These are phyloP conservation scores for Geotrichum candidum DNA, from an alignment of 1,139 yeast species.

Conservation along the genomic window DNA sequence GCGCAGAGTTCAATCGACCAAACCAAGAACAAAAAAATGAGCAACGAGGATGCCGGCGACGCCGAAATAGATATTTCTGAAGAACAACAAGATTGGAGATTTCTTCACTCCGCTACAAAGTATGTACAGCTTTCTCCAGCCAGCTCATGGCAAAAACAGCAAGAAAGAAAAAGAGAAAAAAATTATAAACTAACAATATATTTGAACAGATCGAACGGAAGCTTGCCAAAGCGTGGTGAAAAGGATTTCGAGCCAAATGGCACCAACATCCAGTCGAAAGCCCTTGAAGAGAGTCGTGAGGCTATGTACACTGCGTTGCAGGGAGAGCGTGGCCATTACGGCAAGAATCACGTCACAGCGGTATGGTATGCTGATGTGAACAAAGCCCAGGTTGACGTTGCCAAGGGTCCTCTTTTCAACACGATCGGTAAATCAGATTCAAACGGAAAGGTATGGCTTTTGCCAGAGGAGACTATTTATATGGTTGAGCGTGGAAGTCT, in stretches of 20 bases:
- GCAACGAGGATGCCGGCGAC: neutral
- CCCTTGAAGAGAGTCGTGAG: slow-evolving; percentile 51
- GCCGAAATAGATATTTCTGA: slow-evolving; percentile 46
- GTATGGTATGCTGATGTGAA: slow-evolving; percentile 43
- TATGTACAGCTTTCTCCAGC: slow-evolving; percentile 8
- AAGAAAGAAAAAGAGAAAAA: neutral
- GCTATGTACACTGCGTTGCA: slow-evolving; percentile 70
- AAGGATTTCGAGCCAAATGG: slow-evolving; percentile 88
- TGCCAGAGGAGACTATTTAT: slow-evolving; percentile 66
- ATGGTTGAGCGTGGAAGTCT: slow-evolving; percentile 79
- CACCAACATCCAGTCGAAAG: slow-evolving; percentile 50
- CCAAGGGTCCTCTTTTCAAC: slow-evolving; percentile 68
- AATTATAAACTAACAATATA: slow-evolving; percentile 4
- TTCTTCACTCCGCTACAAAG: slow-evolving; percentile 29
- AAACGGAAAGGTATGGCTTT: slow-evolving; percentile 46
- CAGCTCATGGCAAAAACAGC: neutral
- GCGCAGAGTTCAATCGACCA: neutral
- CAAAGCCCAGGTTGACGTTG: slow-evolving; percentile 47
- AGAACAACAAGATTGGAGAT: slow-evolving; percentile 66
- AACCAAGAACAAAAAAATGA: neutral
- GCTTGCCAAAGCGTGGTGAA: slow-evolving; percentile 65
- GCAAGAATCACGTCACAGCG: slow-evolving; percentile 34
- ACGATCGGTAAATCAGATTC: slow-evolving; percentile 62
- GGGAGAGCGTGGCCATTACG: slow-evolving; percentile 53
- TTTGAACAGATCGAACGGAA: slow-evolving; percentile 27